Conservation (phyloP, 2,329 filamentous ascomycete species). For the Neonectria coccinea region DNA sequence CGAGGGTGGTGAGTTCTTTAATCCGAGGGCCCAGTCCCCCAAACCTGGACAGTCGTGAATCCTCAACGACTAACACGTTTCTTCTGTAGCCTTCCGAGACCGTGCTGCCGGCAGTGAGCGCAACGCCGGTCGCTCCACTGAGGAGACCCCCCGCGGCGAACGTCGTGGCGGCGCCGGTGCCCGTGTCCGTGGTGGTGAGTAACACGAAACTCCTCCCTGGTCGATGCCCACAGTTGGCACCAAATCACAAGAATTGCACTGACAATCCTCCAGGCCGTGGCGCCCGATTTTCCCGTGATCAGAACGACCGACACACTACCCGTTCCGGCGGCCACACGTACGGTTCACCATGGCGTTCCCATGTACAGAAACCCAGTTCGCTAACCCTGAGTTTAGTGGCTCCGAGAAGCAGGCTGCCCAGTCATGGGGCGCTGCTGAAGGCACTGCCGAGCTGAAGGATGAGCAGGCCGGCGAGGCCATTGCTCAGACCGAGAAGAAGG, state of each 20-base stretch:
- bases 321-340: constrained; percentile 58
- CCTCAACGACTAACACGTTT: constrained; percentile 31
- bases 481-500: constrained; percentile 85
- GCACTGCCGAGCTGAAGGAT: constrained; percentile 86
- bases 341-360: constrained; percentile 39
- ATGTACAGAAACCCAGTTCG: constrained; percentile 3
- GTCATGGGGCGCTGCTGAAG: constrained; percentile 88
- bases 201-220: background rate
- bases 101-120: constrained; percentile 81
- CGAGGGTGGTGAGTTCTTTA: constrained; percentile 80
- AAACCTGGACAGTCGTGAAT: constrained; percentile 5
- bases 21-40: too few species aligned
- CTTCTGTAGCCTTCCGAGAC: constrained; percentile 83
- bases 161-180: constrained; percentile 73
- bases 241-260: constrained; percentile 1
- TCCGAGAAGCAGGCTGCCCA: constrained; percentile 89
- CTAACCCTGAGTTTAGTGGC: constrained; percentile 64
- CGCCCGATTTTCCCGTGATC: constrained; percentile 63
- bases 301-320: constrained; percentile 68
- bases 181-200: constrained; percentile 70
- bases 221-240: constrained; percentile 14
- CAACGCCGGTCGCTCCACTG: constrained; percentile 85
- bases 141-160: constrained; percentile 69
- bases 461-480: constrained; percentile 93
- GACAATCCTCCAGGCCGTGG: constrained; percentile 60